These are phyloP conservation scores for Sugiyamaella chiloensis DNA, from an alignment of 805 yeast genomes.

Conservation along the genomic window DNA sequence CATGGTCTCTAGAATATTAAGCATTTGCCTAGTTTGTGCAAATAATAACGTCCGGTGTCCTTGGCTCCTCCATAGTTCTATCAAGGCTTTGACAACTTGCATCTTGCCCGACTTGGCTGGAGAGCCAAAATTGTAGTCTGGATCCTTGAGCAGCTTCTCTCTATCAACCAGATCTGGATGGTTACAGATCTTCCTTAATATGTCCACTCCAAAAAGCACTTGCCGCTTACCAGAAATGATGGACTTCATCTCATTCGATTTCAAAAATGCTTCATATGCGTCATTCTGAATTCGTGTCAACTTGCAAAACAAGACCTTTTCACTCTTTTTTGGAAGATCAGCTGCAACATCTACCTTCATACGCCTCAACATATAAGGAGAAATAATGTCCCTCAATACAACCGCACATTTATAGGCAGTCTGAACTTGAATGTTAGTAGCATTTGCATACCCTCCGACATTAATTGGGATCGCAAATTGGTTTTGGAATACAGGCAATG, in stretches of 20 bases:
- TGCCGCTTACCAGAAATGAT: constrained; percentile 74
- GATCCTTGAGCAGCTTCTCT: constrained; percentile 36
- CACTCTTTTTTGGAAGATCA: constrained; percentile 88
- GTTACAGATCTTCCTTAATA: constrained; percentile 87
- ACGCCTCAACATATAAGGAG: constrained; percentile 84
- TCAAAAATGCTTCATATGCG: constrained; percentile 69
- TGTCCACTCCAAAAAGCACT: constrained; percentile 85
- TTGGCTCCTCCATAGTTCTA: constrained; percentile 72
- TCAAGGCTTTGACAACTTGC: constrained; percentile 76
- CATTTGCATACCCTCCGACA: constrained; percentile 97
- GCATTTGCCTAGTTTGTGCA: constrained; percentile 92
- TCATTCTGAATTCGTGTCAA: constrained; percentile 72
- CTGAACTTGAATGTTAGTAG: constrained; percentile 92
- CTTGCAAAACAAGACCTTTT: constrained; percentile 89
- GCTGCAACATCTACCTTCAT: constrained; percentile 93
- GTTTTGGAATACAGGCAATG: constrained; percentile 88
- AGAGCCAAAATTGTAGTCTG: constrained; percentile 40
- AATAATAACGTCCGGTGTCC: constrained; percentile 80
- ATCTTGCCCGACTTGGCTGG: constrained; percentile 73
- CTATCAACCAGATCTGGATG: constrained; percentile 82
- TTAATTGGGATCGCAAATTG: constrained; percentile 92
- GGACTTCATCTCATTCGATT: constrained; percentile 69
- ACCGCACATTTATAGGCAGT: constrained; percentile 96
- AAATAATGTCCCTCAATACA: constrained; percentile 76
- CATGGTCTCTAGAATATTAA: constrained; percentile 76